These are phyloP conservation scores for Phaseolus lunatus DNA, from an alignment of 306 rosid genomes.

Conservation along the genomic window DNA sequence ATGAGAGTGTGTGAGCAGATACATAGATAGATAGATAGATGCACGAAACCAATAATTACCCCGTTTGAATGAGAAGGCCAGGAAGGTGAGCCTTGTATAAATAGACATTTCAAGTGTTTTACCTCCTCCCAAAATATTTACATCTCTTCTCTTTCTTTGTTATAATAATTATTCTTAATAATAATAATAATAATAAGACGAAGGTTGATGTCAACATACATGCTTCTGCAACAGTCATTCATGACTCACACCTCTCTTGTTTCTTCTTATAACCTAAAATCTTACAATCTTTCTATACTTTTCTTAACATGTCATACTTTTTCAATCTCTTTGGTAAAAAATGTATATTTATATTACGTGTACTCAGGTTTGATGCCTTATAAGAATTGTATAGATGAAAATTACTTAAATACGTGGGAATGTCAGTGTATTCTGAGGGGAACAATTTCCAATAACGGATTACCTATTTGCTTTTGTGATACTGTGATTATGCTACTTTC, in stretches of 20 bases:
- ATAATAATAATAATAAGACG: neutral
- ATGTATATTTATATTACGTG: no score
- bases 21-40: neutral
- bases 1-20: neutral
- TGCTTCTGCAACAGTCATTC: slow-evolving; percentile 1
- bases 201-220: slow-evolving; percentile 2
- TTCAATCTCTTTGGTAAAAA: neutral
- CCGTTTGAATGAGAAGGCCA: neutral
- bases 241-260: neutral
- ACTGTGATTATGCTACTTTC: slow-evolving; percentile 2
- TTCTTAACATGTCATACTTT: neutral
- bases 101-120: slow-evolving; percentile 3
- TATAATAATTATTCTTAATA: neutral
- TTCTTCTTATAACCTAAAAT: neutral
- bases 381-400: neutral
- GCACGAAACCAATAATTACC: slow-evolving; percentile 24
- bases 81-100: slow-evolving; percentile 25
- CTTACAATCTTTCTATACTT: neutral
- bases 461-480: neutral
- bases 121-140: neutral
- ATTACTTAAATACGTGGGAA: slow-evolving; percentile 42
- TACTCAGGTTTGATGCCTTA: no score
- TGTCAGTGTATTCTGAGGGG: slow-evolving; percentile 45
- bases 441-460: slow-evolving; percentile 57
- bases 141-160: neutral